Percentiles rank a stretch among this genome's conserved stretches.
Conservation (phyloP, 345 rosid species). For the Eucalyptus guilfoylei region DNA sequence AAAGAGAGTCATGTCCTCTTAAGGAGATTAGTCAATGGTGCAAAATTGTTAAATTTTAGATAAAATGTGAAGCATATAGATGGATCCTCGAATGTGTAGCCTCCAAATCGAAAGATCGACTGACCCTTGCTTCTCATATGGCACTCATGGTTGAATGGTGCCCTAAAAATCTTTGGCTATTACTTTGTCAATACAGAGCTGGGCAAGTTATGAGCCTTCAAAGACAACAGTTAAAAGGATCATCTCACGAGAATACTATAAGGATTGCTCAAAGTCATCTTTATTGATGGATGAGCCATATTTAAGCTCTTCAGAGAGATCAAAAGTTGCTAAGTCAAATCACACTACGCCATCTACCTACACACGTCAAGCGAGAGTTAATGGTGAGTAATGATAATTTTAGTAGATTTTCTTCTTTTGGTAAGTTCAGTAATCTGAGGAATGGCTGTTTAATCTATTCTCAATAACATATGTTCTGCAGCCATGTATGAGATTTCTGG, state of each 20-base stretch:
- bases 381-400: slow-evolving; percentile 24
- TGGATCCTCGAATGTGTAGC: not conserved
- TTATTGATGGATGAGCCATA: not conserved
- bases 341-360: slow-evolving; percentile 26
- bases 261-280: slow-evolving; percentile 17
- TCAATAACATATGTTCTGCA: slow-evolving; percentile 7
- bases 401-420: not conserved
- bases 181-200: slow-evolving; percentile 42
- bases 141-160: not conserved
- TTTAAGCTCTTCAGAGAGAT: slow-evolving; percentile 2
- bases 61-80: not conserved
- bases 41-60: not conserved
- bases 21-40: not conserved
- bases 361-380: slow-evolving; percentile 11
- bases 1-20: not conserved
- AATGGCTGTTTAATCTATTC: not conserved
- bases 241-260: slow-evolving; percentile 47
- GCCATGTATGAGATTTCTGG: slow-evolving; percentile 18
- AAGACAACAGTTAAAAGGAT: slow-evolving; percentile 90
- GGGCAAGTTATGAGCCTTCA: slow-evolving; percentile 81
- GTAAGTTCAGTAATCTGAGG: not conserved
- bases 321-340: slow-evolving; percentile 16
- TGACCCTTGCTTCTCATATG: not conserved
- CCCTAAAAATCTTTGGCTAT: not conserved
- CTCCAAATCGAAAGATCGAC: too few species aligned